Evolutionary conservation across 768 basidiomycete species (phyloP).

Genomic region (Boletus rufocinnamomeus): DNA sequence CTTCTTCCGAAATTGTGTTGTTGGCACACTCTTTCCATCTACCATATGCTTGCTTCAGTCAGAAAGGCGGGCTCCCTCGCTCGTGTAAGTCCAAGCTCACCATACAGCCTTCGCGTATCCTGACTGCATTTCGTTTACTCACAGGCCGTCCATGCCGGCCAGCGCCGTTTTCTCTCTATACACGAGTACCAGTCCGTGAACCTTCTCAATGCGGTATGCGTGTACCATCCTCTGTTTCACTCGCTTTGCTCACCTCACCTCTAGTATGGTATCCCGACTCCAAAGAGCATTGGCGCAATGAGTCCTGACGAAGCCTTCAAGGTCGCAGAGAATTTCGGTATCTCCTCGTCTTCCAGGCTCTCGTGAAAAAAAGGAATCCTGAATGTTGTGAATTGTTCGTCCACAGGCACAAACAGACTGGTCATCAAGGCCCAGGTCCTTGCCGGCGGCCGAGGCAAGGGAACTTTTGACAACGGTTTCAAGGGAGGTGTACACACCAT

Average conservation of each 20-base stretch:
- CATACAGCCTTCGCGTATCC: neutral
- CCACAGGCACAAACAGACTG: slow-evolving; percentile 67
- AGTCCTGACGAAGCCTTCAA: slow-evolving; percentile 86
- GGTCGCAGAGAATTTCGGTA: slow-evolving; percentile 89
- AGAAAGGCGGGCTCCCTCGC: slow-evolving; percentile 65
- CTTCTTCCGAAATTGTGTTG: slow-evolving; percentile 12
- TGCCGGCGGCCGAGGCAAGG: slow-evolving; percentile 98
- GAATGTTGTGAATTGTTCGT: slow-evolving; percentile 1
- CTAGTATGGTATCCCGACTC: slow-evolving; percentile 95
- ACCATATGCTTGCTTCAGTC: slow-evolving; percentile 65
- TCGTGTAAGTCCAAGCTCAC: slow-evolving; percentile 47
- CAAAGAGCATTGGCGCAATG: slow-evolving; percentile 86
- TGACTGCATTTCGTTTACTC: neutral
- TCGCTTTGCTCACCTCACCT: neutral
- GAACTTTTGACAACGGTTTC: slow-evolving; percentile 92
- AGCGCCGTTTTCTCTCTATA: slow-evolving; percentile 91
- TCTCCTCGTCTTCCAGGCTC: slow-evolving; percentile 20
- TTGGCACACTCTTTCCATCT: slow-evolving; percentile 22
- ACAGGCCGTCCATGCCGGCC: slow-evolving; percentile 71
- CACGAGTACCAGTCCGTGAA: slow-evolving; percentile 98
- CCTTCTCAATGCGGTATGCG: slow-evolving; percentile 84
- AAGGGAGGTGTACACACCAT: slow-evolving; percentile 98
- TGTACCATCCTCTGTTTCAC: neutral
- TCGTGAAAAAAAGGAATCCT: neutral
- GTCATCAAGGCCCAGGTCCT: slow-evolving; percentile 99